Evolutionary conservation across 1,284 basidiomycete species (phyloP), one percentile per base, ranked within the genome.

Genomic region (Sporisorium scitamineum): DNA sequence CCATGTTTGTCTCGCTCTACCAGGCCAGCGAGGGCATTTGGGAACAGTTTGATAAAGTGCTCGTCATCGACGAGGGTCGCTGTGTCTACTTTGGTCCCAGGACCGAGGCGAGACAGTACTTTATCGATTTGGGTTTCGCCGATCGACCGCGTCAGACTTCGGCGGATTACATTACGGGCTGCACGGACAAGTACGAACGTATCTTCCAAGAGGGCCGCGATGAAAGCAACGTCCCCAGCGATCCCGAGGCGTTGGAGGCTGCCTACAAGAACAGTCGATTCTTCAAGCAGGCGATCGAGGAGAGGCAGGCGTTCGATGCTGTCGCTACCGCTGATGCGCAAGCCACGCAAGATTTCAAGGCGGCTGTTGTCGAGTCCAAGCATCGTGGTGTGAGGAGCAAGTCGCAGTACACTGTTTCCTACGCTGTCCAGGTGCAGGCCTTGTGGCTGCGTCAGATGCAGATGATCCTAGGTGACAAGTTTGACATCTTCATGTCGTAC

Each of bases 391-490:
- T 94, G 3, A 90, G 92, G 26, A 91, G 91, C 86, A 92, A 92
- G 87, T 93, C 91, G 71, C 92, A 93, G 3, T 96, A 95, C 87
- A 95, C 93, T 4, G 90, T 95, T 29, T 90, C 92, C 1, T 94
- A 60, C 51, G 47, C 47, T 16, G 31, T 54, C 6, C 80, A 82
- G 60, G 73, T 82, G n/a, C 60, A 81, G 37, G 91, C 92, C 1
- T 88, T 95, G 66, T 89, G 90, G 29, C 88, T 89, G 59, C 89
- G 94, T 37, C 92, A 94, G 85, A 92, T 94, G 87, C 90, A 90
- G 78, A 90, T 91, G 85, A 88, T 90, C 62, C 86, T 94, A 67
- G 94, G 95, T 85, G 93, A 96, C 87, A 89, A 88, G 64, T 93
- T 95, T 85, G 92, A 93, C 81, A 87, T 95, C 54, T 88, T 89